phyloP scores from a whole-genome alignment of 169 alveolate species.

The Cryptosporidium sp. region DNA sequence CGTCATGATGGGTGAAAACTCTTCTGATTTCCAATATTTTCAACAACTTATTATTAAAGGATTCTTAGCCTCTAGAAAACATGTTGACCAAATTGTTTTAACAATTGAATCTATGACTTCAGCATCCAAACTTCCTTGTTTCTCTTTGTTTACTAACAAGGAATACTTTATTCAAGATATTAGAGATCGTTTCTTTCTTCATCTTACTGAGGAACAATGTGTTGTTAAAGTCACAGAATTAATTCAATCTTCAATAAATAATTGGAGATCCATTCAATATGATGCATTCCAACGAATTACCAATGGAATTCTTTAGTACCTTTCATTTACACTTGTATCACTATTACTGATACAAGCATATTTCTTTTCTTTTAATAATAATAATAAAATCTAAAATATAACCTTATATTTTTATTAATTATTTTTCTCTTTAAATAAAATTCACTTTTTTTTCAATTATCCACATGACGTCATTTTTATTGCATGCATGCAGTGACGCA shows the following conservation, averaged over 20 bases:
- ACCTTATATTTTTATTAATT: background rate
- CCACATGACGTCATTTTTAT: background rate
- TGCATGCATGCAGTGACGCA: background rate
- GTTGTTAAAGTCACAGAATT: slow-evolving; percentile 87
- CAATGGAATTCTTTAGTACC: slow-evolving; percentile 90
- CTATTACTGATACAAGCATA: background rate
- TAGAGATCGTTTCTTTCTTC: slow-evolving; percentile 79
- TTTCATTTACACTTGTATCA: background rate
- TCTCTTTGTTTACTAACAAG: slow-evolving; percentile 85
- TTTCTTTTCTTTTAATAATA: background rate
- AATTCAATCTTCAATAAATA: slow-evolving; percentile 91
- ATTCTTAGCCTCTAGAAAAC: slow-evolving; percentile 89
- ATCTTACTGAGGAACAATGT: slow-evolving; percentile 85
- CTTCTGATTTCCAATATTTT: slow-evolving; percentile 91
- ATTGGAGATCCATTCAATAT: slow-evolving; percentile 95
- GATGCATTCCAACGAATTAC: slow-evolving; percentile 95
- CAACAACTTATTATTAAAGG: slow-evolving; percentile 84
- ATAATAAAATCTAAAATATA: background rate
- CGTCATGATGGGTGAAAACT: slow-evolving; percentile 93
- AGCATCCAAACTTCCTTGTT: slow-evolving; percentile 92
- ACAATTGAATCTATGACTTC: slow-evolving; percentile 91
- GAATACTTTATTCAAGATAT: slow-evolving; percentile 69
- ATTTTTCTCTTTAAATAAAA: no score
- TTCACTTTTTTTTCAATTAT: no score
- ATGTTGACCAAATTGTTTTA: slow-evolving; percentile 88